Evolutionary conservation across 1,139 yeast species (phyloP), one percentile per base, ranked within the genome.

Genomic region (Yamadazyma atlantica): DNA sequence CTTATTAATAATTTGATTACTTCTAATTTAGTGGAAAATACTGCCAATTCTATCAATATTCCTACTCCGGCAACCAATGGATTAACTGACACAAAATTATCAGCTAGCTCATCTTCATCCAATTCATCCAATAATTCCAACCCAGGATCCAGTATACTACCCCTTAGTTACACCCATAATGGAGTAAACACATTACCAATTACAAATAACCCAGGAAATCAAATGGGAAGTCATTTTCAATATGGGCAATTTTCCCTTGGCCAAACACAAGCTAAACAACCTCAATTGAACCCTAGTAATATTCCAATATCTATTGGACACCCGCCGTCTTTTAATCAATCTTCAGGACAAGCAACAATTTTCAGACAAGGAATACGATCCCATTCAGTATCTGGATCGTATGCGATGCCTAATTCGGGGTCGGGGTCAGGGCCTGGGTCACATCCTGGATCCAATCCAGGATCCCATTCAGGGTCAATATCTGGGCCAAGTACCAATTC

Each of bases 1-100:
- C 44, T 49, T 18, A 25, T 40, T 6, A 25, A 34, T 18, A 41
- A 42, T 21, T 44, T 35, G 36, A 38, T 47, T 19, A 38, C 31
- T 25, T 25, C 36, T 10, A 36, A 37, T 15, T 17, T 45, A 17
- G 29, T 31, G 4, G 45, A 38, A 8, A 24, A 16, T 7, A 35
- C 33, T 22, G 33, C 38, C 12, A 35, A 35, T 18, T 34, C 40
- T 8, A 12, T 9, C 9, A 32, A 36, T 24, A 15, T n/a, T n/a
- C 6, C 9, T 6, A 22, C 19, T n/a, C 26, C 13, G 12, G 17
- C 8, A 10, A 5, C 12, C 7, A 16, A 16, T 28, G 30, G 30
- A 9, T 14, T 14, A 16, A 19, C 16, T 16, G 24, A 29, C 7
- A 29, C 7, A 29, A 29, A 17, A 13, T 12, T 13, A n/a, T 30